These are phyloP conservation scores for Favolaschia claudopus DNA, from an alignment of 768 basidiomycete species.

Conservation along the genomic window DNA sequence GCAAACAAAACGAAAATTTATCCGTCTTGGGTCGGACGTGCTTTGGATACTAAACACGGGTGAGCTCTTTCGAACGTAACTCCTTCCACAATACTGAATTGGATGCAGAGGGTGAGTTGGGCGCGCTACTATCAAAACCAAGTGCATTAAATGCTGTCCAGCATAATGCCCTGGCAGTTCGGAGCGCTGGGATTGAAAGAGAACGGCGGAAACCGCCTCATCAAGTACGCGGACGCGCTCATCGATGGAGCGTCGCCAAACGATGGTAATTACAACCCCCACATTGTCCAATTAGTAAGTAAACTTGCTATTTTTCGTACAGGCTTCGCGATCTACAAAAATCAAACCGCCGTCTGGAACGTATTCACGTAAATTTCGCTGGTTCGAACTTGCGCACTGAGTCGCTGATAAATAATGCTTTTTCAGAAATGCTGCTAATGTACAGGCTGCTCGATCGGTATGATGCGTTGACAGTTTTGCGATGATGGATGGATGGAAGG, in stretches of 20 bases:
- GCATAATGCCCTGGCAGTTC: constrained; percentile 70
- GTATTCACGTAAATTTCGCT: constrained; percentile 52
- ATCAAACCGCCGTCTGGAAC: constrained; percentile 59
- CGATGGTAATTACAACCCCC: constrained; percentile 46
- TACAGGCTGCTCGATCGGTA: constrained; percentile 41
- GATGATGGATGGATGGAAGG: too few species aligned
- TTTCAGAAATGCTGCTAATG: constrained; percentile 41
- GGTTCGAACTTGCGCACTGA: not conserved
- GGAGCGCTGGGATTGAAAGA: constrained; percentile 58
- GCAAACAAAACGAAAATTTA: constrained; percentile 60
- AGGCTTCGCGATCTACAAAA: constrained; percentile 61
- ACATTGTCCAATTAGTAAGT: too few species aligned
- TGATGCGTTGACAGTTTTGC: too few species aligned
- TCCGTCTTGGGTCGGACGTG: constrained; percentile 56
- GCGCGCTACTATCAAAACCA: not conserved
- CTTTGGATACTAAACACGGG: constrained; percentile 57
- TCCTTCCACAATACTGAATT: too few species aligned
- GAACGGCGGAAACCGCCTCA: constrained; percentile 56
- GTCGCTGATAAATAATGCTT: constrained; percentile 5
- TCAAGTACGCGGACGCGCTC: constrained; percentile 63
- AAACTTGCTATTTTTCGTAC: constrained; percentile 8
- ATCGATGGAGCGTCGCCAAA: constrained; percentile 64
- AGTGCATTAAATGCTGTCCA: not conserved
- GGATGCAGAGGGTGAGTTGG: constrained; percentile 10
- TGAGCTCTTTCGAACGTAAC: constrained; percentile 29